A percentile compares a stretch with the other conserved stretches of the same genome.
Conservation (phyloP, 495 filamentous ascomycete species). For the Xylaria cubensis region DNA sequence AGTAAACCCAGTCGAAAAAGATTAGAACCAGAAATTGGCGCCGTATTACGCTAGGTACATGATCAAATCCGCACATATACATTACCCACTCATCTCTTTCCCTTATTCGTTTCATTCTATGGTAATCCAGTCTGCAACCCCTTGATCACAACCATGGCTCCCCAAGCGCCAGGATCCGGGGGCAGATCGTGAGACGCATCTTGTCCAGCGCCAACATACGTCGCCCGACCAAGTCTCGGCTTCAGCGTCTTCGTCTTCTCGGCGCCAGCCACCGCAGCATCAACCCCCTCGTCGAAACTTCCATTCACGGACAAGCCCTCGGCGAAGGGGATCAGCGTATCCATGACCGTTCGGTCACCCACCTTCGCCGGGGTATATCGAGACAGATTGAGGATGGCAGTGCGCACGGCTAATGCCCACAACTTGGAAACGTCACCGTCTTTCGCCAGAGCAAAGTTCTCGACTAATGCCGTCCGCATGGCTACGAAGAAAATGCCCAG, state of each 20-base stretch:
- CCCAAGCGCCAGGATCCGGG: slow-evolving; percentile 69
- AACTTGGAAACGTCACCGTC: slow-evolving; percentile 40
- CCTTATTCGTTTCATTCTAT: not conserved
- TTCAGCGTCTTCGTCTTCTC: slow-evolving; percentile 61
- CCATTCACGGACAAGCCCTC: slow-evolving; percentile 50
- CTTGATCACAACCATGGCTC: slow-evolving; percentile 63
- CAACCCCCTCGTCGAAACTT: slow-evolving; percentile 57
- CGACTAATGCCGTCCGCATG: slow-evolving; percentile 55
- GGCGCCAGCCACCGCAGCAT: slow-evolving; percentile 60
- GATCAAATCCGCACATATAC: slow-evolving; percentile 9
- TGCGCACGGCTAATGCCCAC: slow-evolving; percentile 48
- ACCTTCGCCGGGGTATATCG: slow-evolving; percentile 57
- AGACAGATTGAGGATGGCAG: slow-evolving; percentile 51
- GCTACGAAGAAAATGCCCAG: slow-evolving; percentile 66
- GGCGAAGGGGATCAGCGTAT: slow-evolving; percentile 64
- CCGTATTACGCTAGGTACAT: slow-evolving; percentile 15
- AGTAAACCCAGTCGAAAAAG: not conserved
- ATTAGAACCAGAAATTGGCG: not conserved
- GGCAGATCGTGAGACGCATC: slow-evolving; percentile 53
- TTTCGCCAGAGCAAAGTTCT: slow-evolving; percentile 43
- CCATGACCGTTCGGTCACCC: slow-evolving; percentile 62
- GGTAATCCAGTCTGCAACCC: slow-evolving; percentile 48
- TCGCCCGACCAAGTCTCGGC: slow-evolving; percentile 64
- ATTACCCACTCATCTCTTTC: not conserved
- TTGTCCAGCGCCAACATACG: slow-evolving; percentile 60